These are phyloP conservation scores for Primulina huaijiensis DNA, from an alignment of 257 asterid species.

Conservation along the genomic window DNA sequence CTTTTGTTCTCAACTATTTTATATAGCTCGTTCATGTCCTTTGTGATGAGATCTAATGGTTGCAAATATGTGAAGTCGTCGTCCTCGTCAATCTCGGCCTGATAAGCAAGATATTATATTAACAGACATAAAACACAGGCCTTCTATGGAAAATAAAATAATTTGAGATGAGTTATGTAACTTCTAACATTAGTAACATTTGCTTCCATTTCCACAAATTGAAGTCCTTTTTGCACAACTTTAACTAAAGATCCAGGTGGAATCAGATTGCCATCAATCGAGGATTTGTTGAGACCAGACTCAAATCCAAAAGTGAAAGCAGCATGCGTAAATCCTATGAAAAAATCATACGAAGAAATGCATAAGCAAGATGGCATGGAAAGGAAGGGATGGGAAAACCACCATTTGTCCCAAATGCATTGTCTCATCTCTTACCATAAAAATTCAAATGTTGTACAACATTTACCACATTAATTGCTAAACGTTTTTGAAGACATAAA, in stretches of 20 bases:
- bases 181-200: constrained; percentile 40
- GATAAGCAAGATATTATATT: constrained; percentile 17
- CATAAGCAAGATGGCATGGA: not conserved
- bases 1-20: constrained; percentile 27
- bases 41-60: constrained; percentile 46
- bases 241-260: constrained; percentile 43
- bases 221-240: constrained; percentile 46
- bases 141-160: not conserved
- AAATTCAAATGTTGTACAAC: not conserved
- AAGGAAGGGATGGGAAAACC: not conserved
- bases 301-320: constrained; percentile 44
- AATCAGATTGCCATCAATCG: constrained; percentile 33
- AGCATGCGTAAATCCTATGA: constrained; percentile 38
- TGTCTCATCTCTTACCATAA: not conserved
- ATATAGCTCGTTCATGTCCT: constrained; percentile 31
- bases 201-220: constrained; percentile 45
- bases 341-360: constrained; percentile 1
- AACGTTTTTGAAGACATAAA: not conserved
- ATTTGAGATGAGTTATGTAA: constrained; percentile 14
- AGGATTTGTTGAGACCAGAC: constrained; percentile 31
- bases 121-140: constrained; percentile 7
- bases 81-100: constrained; percentile 36
- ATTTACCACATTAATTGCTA: too few relatives aligned
- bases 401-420: not conserved
- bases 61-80: constrained; percentile 34